Percentiles rank a stretch among this genome's conserved stretches.
Evolutionary conservation across 2,329 filamentous ascomycete species (phyloP).

Genomic region (Aspergillus pseudoglaucus): DNA sequence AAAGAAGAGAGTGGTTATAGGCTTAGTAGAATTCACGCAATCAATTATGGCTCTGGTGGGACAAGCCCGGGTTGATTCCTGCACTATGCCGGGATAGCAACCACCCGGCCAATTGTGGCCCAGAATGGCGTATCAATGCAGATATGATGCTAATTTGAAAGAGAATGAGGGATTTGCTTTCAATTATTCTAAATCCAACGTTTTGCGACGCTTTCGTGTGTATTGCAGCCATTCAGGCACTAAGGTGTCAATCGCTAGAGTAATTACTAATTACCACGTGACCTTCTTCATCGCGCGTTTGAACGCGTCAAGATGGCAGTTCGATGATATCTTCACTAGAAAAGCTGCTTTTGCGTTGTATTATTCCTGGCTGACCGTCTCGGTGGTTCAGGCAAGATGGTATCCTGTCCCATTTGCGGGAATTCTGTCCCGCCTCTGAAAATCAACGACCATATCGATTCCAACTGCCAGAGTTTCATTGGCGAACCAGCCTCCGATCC

Average conservation of each 20-base stretch:
- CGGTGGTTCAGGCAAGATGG: constrained; percentile 33
- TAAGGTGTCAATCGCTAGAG: too few relatives aligned
- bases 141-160: background rate
- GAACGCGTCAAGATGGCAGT: background rate
- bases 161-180: too few relatives aligned
- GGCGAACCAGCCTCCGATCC: constrained; percentile 39
- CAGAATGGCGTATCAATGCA: too few relatives aligned
- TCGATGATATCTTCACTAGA: background rate
- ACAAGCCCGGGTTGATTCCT: background rate
- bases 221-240: too few relatives aligned
- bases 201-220: too few relatives aligned
- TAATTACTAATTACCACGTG: too few relatives aligned
- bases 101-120: too few relatives aligned
- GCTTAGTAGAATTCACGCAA: too few relatives aligned
- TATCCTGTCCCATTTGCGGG: constrained; percentile 76
- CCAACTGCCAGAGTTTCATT: constrained; percentile 64
- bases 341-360: too few relatives aligned
- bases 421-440: constrained; percentile 48
- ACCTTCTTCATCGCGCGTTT: background rate
- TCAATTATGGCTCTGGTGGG: background rate
- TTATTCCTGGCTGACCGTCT: background rate
- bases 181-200: too few relatives aligned
- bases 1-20: too few relatives aligned
- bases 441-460: constrained; percentile 91
- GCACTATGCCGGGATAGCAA: too few relatives aligned